Evolutionary conservation across 208 protist species (phyloP).

Genomic region (Acanthamoeba rhysodes): DNA sequence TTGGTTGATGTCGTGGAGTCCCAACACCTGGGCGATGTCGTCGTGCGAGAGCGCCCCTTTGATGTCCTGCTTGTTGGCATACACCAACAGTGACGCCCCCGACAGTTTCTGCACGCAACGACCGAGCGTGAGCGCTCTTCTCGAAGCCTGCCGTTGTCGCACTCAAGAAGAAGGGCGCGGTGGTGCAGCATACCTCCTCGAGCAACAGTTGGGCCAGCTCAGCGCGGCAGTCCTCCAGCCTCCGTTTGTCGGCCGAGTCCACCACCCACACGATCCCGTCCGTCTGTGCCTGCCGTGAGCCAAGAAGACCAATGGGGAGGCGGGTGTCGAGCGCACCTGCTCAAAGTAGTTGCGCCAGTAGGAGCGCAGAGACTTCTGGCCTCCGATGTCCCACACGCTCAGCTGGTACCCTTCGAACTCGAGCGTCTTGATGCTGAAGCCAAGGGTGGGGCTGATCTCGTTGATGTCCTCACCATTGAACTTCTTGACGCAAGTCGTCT

Average conservation of each 20-base stretch:
- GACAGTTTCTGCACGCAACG: conserved; percentile 93
- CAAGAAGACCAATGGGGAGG: background rate
- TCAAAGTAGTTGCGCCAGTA: conserved; percentile 98
- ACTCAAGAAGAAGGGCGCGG: background rate
- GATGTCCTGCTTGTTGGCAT: conserved; percentile 99
- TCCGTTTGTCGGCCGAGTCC: conserved; percentile 92
- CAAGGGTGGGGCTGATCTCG: conserved; percentile 98
- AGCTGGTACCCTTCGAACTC: conserved; percentile 97
- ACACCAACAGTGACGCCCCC: conserved; percentile 99
- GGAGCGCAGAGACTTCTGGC: conserved; percentile 99
- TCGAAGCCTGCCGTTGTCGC: too few relatives aligned
- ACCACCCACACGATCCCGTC: conserved; percentile 95
- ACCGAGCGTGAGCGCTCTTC: too few relatives aligned
- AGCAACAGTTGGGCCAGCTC: conserved; percentile 97
- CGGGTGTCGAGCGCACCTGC: background rate
- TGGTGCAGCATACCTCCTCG: conserved; percentile 91
- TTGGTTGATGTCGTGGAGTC: conserved; percentile 3
- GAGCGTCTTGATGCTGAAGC: conserved; percentile 99
- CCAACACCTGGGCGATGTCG: conserved; percentile 91
- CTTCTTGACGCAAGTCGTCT: conserved; percentile 99
- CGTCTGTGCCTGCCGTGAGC: conserved; percentile 74
- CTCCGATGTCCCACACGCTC: conserved; percentile 99
- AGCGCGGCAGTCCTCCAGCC: conserved; percentile 94
- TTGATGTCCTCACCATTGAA: conserved; percentile 99
- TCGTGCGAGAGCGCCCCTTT: conserved; percentile 89